Conservation (phyloP, 2,329 filamentous ascomycete genomes). For the Pseudonectria buxi region DNA sequence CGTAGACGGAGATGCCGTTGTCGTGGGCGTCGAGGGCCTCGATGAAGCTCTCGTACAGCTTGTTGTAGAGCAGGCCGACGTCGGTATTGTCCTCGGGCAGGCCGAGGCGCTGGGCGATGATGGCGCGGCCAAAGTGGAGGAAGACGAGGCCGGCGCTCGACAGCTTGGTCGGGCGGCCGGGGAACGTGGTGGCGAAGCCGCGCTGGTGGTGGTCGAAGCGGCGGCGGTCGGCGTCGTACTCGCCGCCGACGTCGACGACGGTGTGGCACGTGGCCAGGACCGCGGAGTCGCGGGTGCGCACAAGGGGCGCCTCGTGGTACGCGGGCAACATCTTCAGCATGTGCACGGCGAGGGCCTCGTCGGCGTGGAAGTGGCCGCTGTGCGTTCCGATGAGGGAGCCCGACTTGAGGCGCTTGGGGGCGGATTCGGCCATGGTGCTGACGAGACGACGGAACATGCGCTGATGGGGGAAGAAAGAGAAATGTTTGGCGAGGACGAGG, state of each 20-base stretch:
- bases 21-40: constrained; percentile 97
- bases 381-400: constrained; percentile 77
- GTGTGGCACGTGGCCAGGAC: constrained; percentile 79
- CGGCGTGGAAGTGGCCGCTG: constrained; percentile 97
- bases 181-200: constrained; percentile 79
- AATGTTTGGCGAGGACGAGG: too few species aligned
- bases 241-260: constrained; percentile 94
- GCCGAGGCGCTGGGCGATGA: constrained; percentile 57
- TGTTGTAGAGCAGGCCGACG: constrained; percentile 71
- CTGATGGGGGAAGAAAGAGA: not conserved
- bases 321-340: constrained; percentile 84
- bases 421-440: constrained; percentile 49
- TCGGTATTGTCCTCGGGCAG: constrained; percentile 55
- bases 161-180: constrained; percentile 76
- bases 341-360: constrained; percentile 94
- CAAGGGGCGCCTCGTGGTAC: constrained; percentile 66
- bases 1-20: constrained; percentile 84
- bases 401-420: constrained; percentile 77
- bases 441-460: constrained; percentile 28
- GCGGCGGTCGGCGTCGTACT: constrained; percentile 70
- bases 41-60: constrained; percentile 88
- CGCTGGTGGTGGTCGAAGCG: constrained; percentile 98
- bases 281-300: constrained; percentile 81
- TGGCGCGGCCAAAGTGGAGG: constrained; percentile 84
- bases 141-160: constrained; percentile 92